Conservation (phyloP, 106 monocot genomes). For the Chionographis japonica region DNA sequence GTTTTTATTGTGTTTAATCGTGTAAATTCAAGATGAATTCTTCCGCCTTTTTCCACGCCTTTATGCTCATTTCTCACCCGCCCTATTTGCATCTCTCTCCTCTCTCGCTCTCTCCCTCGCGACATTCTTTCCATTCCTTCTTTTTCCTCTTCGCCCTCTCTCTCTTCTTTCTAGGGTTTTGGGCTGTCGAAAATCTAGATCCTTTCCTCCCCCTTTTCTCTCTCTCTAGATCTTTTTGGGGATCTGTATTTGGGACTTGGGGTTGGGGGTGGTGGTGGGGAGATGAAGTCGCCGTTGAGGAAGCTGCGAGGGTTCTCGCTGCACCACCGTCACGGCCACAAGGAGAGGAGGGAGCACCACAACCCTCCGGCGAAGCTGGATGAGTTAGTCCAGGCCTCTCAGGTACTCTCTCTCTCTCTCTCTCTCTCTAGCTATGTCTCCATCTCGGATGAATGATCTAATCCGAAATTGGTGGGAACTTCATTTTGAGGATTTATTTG, state of each 20-base stretch:
- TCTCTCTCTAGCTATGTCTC: background rate
- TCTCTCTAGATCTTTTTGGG: no score
- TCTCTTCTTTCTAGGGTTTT: no score
- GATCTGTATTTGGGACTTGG: background rate
- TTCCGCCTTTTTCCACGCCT: no score
- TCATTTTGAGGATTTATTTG: background rate
- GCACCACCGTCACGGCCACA: conserved; percentile 12
- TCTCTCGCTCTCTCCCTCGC: background rate
- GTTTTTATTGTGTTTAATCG: no score
- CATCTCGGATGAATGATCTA: no score
- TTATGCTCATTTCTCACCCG: no score
- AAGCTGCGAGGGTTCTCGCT: conserved; percentile 25
- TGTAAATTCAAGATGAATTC: no score
- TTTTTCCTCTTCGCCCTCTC: no score
- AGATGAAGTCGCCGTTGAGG: conserved; percentile 43
- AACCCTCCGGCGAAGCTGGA: conserved; percentile 34
- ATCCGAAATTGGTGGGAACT: background rate
- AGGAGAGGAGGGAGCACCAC: conserved; percentile 32
- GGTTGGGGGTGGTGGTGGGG: background rate
- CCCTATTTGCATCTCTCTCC: no score
- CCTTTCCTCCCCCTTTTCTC: no score
- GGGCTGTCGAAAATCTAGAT: no score
- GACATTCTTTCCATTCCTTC: conserved; percentile 2
- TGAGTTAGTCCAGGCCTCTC: conserved; percentile 41
- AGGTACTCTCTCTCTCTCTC: conserved; percentile 22